Conservation (phyloP, 306 rosid genomes). For the Canavalia ensiformis region DNA sequence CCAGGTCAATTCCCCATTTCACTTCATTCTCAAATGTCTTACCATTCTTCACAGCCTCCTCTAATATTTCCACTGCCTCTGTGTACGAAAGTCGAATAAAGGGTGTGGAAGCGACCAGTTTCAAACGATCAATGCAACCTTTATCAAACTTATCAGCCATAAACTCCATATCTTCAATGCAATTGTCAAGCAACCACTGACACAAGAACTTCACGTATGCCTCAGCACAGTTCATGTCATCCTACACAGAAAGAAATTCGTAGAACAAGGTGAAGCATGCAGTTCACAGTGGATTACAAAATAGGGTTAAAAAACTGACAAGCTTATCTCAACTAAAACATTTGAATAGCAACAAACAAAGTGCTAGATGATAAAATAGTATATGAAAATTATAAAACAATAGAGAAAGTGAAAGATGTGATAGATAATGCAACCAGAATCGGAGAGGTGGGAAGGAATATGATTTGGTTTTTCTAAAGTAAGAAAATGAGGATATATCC, state of each 20-base stretch:
- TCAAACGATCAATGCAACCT: conserved; percentile 83
- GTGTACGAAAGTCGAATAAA: conserved; percentile 79
- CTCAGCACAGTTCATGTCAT: conserved; percentile 98
- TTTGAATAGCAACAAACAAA: too few relatives aligned
- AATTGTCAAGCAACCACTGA: conserved; percentile 91
- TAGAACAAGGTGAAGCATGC: too few relatives aligned
- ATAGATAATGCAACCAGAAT: too few relatives aligned
- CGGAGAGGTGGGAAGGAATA: too few relatives aligned
- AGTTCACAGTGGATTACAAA: too few relatives aligned
- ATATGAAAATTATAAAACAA: too few relatives aligned
- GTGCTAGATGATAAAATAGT: too few relatives aligned
- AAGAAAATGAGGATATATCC: too few relatives aligned
- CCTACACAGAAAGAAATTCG: conserved; percentile 54
- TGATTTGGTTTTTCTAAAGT: too few relatives aligned
- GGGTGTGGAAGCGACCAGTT: conserved; percentile 88
- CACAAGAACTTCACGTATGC: conserved; percentile 86
- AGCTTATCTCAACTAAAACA: too few relatives aligned
- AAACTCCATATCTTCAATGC: conserved; percentile 92
- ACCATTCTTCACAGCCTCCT: conserved; percentile 81
- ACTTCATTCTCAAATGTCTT: conserved; percentile 91
- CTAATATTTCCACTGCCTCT: conserved; percentile 84
- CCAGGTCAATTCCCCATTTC: conserved; percentile 94
- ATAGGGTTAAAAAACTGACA: too few relatives aligned
- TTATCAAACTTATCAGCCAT: conserved; percentile 84
- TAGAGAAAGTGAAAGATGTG: too few relatives aligned